Evolutionary conservation across 768 basidiomycete species (phyloP).

Genomic region (Leccinum longicurvipes): DNA sequence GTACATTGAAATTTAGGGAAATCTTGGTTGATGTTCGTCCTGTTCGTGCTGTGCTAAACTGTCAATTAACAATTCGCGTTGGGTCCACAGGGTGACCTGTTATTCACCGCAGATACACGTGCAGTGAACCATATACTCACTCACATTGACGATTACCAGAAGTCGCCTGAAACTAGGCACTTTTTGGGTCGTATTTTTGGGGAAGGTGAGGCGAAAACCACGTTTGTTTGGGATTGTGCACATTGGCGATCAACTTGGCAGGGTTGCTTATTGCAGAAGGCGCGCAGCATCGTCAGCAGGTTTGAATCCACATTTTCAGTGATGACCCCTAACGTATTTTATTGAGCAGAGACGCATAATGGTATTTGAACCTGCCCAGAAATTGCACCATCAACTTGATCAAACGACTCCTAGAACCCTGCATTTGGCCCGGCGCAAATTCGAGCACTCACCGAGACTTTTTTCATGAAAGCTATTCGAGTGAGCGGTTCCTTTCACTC

Average conservation of each 20-base stretch:
- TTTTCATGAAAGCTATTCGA: constrained; percentile 47
- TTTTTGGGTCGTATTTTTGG: constrained; percentile 42
- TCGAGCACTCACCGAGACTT: constrained; percentile 53
- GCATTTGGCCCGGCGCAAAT: constrained; percentile 63
- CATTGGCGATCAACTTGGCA: constrained; percentile 15
- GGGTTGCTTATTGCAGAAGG: constrained; percentile 49
- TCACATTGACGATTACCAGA: constrained; percentile 54
- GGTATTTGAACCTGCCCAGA: constrained; percentile 12
- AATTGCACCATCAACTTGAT: background rate
- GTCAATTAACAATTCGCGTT: background rate
- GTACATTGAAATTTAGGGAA: constrained; percentile 41
- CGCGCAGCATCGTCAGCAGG: constrained; percentile 40
- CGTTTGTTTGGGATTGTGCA: background rate
- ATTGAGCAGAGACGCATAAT: constrained; percentile 25
- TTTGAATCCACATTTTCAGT: background rate
- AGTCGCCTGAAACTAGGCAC: constrained; percentile 41
- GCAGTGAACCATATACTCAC: constrained; percentile 64
- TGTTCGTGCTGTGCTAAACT: background rate
- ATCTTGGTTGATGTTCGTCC: constrained; percentile 44
- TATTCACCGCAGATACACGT: constrained; percentile 59
- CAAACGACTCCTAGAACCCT: constrained; percentile 44
- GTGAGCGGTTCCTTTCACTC: background rate
- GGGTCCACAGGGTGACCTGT: constrained; percentile 29
- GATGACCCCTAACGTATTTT: background rate
- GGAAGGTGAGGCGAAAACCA: constrained; percentile 22